Base-by-base conservation (phyloP, 75 land plant species). In the Sequoiadendron giganteum region DNA sequence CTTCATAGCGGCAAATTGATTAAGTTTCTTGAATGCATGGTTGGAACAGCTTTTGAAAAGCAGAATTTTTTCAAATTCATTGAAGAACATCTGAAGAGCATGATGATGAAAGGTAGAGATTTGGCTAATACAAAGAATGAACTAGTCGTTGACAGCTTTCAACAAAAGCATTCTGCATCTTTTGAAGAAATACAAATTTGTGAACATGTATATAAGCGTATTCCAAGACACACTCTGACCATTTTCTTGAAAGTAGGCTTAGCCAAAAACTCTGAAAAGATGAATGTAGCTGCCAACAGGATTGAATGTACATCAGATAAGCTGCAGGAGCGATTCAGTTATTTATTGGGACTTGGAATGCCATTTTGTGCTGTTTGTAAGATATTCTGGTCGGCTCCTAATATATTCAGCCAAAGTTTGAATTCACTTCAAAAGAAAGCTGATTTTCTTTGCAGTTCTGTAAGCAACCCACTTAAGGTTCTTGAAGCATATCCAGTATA, bases 321-420 rank as follows among this genome's bases (percentile, higher is more conserved):
- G 65, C 86, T 94, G 54, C 93, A 94, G 72, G 93, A 93, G 86
- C 89, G 94, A 86, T 91, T 93, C 78, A 92, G 90, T 81, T 93
- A 87, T 85, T 40, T 94, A 2, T 87, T 93, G 58, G 83, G 91
- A 10, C 87, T 90, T 72, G 95, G 95, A 52, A 34, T 94, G 39
- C 89, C 90, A 65, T 55, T 49, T 18, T 80, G 90, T 49, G 91
- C 84, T n/a, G 91, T 87, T 49, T 28, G 56, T 30, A 56, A 81
- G 25, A 90, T 94, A 90, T 34, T 94, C 48, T 91, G 85, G 85
- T 9, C 15, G 36, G 47, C 49, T 0, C 95, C 95, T 76, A 45
- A 70, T 10, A 82, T 93, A 58, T 88, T 94, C 15, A 91, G 92
- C 28, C 91, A 89, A 48, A 47, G 84, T n/a, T 48, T 43, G n/a